phyloP scores from a whole-genome alignment of 164 flowering plant species.

The Tinospora cordifolia region DNA sequence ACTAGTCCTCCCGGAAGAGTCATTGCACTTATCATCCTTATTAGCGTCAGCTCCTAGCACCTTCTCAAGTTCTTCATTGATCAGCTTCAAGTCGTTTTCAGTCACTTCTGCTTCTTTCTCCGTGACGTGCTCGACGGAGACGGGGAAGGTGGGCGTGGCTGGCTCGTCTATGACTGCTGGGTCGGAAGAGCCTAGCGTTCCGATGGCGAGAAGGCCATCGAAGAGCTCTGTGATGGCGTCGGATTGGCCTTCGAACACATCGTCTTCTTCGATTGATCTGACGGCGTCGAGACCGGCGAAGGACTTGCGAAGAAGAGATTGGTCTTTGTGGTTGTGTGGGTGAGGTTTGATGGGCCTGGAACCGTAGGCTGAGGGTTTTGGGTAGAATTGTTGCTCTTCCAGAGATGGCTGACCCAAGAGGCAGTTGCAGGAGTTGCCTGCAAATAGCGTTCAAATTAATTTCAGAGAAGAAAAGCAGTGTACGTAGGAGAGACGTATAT shows the following conservation, averaged over 20 bases:
- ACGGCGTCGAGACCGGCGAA: constrained; percentile 55
- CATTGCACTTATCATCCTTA: constrained; percentile 47
- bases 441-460: constrained; percentile 3
- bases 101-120: constrained; percentile 65
- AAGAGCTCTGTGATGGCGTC: constrained; percentile 34
- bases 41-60: constrained; percentile 56
- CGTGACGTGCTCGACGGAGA: constrained; percentile 50
- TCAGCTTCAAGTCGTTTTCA: constrained; percentile 60
- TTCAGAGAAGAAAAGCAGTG: too few species aligned
- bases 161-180: constrained; percentile 29
- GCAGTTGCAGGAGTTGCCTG: constrained; percentile 37
- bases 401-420: constrained; percentile 55
- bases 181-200: constrained; percentile 61
- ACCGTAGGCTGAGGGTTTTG: constrained; percentile 31
- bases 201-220: constrained; percentile 72
- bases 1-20: constrained; percentile 67
- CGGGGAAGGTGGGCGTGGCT: constrained; percentile 56
- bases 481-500: neutral
- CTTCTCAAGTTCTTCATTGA: constrained; percentile 74
- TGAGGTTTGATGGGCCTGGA: constrained; percentile 22
- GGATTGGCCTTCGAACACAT: constrained; percentile 37
- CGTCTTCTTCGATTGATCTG: constrained; percentile 29
- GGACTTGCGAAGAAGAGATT: constrained; percentile 37
- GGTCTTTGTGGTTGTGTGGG: constrained; percentile 30
- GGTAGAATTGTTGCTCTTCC: constrained; percentile 45